These are phyloP conservation scores for Rutstroemia sp. DNA, from an alignment of 2,329 filamentous ascomycete genomes.

Conservation along the genomic window DNA sequence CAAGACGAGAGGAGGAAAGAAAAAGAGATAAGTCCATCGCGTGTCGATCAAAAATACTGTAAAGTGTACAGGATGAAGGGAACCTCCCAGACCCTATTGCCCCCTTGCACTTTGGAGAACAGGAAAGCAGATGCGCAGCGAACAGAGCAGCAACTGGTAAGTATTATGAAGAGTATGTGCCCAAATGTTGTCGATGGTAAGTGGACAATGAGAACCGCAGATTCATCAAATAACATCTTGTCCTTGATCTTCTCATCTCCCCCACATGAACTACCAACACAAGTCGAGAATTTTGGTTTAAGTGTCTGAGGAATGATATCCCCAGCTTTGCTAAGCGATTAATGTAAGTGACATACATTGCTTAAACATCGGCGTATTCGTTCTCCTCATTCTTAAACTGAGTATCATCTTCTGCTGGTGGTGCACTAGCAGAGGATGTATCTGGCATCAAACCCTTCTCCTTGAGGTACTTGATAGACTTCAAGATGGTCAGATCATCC, in stretches of 20 bases:
- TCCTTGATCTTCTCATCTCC: conserved; percentile 8
- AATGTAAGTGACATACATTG: background rate
- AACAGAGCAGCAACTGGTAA: background rate
- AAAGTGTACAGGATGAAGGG: background rate
- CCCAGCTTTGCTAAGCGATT: background rate
- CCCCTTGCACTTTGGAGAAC: no score
- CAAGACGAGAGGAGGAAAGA: no score
- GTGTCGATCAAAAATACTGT: background rate
- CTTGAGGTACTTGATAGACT: conserved; percentile 58
- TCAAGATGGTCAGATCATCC: conserved; percentile 57
- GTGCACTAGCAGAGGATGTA: conserved; percentile 22
- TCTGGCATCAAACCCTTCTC: conserved; percentile 34
- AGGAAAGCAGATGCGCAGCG: background rate
- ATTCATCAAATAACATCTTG: conserved; percentile 13
- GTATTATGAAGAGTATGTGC: background rate
- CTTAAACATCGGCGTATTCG: conserved; percentile 20
- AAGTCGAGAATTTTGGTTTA: background rate
- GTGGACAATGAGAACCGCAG: conserved; percentile 2
- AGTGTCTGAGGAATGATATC: background rate
- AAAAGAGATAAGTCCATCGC: no score
- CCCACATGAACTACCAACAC: conserved; percentile 2
- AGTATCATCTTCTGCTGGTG: conserved; percentile 16
- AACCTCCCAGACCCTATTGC: background rate
- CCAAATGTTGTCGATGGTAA: background rate
- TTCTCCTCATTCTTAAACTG: conserved; percentile 22